Base-by-base conservation (phyloP, 345 rosid genomes). In the Noccaea caerulescens region DNA sequence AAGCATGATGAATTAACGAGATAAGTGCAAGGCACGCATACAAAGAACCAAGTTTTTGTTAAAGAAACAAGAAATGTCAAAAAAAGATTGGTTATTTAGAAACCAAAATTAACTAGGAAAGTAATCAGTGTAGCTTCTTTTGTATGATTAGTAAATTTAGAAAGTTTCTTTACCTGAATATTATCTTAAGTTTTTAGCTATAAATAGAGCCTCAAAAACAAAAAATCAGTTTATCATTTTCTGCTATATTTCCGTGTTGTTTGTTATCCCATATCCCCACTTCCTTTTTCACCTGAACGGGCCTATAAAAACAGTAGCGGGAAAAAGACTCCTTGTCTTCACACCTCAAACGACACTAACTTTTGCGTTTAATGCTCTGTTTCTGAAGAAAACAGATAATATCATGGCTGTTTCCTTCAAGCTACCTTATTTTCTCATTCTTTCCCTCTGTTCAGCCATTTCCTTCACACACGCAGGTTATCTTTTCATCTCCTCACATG, bases 401-500 rank as follows among this genome's bases (percentile, higher is more conserved):
- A 25, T 27, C 13, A 72, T 72, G 77, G 77, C 63, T 39, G 11
- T 49, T 44, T 54, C 43, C 10, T 34, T 27, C 14, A 3, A 18
- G 11, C 44, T 41, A 16, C 44, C 36, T 16, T 44, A 4, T 68
- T 20, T 70, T 18, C 66, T 57, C 68, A 14, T 74, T 77, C 10
- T 87, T 53, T 30, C 77, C 2, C 37, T 81, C 32, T 60, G 80
- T 34, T 69, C 82, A 4, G 14, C 23, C 66, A 47, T 76, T 63
- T n/a, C 64, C 63, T 42, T 71, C 10, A 43, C 77, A 6, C 20
- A 75, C 12, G 82, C 85, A 44, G 82, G 88, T 86, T 55, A 45
- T 39, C 16, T 63, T n/a, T 33, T 32, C 14, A 39, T 42, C 13
- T 7, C 20, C 13, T 12, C 10, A 74, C 77, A 25, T 71, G 0